Conservation (phyloP, 257 asterid genomes). For the Primulina huaijiensis region DNA sequence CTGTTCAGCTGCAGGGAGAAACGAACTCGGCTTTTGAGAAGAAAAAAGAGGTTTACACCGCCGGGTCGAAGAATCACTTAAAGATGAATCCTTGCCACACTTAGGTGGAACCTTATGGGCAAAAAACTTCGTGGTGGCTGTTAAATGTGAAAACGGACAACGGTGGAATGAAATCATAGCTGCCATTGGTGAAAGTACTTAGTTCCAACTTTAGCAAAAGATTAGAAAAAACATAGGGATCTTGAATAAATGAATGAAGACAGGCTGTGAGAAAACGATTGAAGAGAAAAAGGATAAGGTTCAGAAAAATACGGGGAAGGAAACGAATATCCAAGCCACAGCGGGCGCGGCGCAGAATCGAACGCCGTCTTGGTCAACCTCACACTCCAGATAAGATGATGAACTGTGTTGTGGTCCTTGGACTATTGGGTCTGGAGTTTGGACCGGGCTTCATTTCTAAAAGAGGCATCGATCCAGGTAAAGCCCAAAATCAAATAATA, state of each 20-base stretch:
- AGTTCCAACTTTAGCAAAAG: constrained; percentile 21
- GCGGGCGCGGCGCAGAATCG: constrained; percentile 30
- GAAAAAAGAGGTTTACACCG: constrained; percentile 42
- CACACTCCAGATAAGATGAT: constrained; percentile 61
- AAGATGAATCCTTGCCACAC: constrained; percentile 25
- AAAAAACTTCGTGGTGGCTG: constrained; percentile 29
- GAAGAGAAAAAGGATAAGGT: constrained; percentile 42
- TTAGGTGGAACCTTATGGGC: constrained; percentile 27
- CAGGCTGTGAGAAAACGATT: constrained; percentile 11
- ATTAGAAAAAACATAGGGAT: constrained; percentile 34
- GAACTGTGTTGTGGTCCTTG: neutral
- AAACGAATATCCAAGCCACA: constrained; percentile 26
- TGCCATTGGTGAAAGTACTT: constrained; percentile 59
- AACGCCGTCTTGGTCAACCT: constrained; percentile 41
- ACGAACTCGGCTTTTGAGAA: constrained; percentile 31
- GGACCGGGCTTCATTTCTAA: too few relatives aligned
- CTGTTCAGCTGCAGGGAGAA: constrained; percentile 41
- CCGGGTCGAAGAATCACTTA: constrained; percentile 20
- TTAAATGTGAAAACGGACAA: constrained; percentile 35
- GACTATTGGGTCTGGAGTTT: too few relatives aligned
- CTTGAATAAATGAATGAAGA: neutral
- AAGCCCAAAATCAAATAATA: too few relatives aligned
- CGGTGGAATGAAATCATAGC: constrained; percentile 54
- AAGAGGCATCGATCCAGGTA: too few relatives aligned
- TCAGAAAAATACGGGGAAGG: constrained; percentile 24